Conservation (phyloP, 129 eudicot species). For the Calendula officinalis region DNA sequence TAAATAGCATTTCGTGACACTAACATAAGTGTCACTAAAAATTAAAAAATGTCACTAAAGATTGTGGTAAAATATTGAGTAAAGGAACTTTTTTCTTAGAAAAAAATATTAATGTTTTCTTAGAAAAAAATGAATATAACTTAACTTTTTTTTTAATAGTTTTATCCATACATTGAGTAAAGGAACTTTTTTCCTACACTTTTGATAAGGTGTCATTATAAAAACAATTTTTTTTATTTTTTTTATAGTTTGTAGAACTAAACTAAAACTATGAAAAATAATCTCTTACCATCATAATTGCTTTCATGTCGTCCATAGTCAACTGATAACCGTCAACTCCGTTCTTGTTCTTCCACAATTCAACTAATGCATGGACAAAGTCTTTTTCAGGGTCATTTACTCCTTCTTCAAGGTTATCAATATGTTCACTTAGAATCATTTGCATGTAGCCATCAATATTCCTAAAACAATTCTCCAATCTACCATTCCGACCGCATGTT, state of each 20-base stretch:
- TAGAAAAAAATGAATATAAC: too few species aligned
- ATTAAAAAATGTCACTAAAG: background rate
- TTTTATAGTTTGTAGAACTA: background rate
- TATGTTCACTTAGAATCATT: constrained; percentile 1
- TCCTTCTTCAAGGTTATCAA: background rate
- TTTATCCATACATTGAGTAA: too few species aligned
- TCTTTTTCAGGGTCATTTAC: constrained; percentile 6
- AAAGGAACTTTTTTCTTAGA: too few species aligned
- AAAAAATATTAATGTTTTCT: too few species aligned
- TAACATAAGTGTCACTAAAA: background rate
- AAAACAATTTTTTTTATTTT: too few species aligned
- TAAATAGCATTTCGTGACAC: background rate
- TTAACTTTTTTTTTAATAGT: too few species aligned
- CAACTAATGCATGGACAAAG: constrained; percentile 4
- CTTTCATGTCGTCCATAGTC: constrained; percentile 2
- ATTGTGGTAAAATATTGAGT: too few species aligned
- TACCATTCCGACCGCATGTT: background rate
- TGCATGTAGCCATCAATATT: background rate
- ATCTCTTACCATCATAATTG: background rate
- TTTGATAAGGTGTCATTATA: too few species aligned
- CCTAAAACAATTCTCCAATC: background rate
- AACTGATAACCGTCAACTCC: background rate
- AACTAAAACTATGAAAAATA: background rate
- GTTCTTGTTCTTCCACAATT: background rate
- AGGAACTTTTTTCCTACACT: too few species aligned